phyloP scores from a whole-genome alignment of 1,284 basidiomycete genomes.

The Blastosporella zonata region DNA sequence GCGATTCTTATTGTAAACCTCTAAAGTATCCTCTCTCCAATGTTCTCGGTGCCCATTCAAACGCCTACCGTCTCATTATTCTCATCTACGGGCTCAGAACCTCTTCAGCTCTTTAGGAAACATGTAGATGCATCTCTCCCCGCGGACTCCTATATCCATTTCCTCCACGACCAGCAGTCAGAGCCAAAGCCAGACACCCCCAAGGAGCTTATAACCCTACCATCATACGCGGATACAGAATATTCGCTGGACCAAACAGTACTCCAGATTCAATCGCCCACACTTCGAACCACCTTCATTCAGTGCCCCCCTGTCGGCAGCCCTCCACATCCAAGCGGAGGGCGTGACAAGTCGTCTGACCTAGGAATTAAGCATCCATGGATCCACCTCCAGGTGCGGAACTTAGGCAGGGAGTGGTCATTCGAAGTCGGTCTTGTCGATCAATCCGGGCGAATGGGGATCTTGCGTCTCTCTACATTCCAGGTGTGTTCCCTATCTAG shows the following conservation, averaged over 20 bases:
- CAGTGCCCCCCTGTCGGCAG: conserved; percentile 48
- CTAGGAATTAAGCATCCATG: conserved; percentile 73
- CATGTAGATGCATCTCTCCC: conserved; percentile 52
- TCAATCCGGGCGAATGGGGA: conserved; percentile 53
- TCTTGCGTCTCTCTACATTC: conserved; percentile 75
- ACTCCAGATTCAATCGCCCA: conserved; percentile 82
- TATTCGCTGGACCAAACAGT: conserved; percentile 63
- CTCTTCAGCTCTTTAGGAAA: conserved; percentile 57
- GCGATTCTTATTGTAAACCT: too few species aligned
- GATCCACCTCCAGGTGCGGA: conserved; percentile 73
- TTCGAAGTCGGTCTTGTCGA: conserved; percentile 80
- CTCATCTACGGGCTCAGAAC: conserved; percentile 68
- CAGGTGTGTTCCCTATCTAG: conserved; percentile 51
- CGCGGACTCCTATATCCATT: conserved; percentile 62
- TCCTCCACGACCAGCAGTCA: conserved; percentile 60
- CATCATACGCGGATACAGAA: conserved; percentile 31
- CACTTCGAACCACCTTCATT: conserved; percentile 66
- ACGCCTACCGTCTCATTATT: conserved; percentile 72
- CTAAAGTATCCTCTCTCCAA: too few species aligned
- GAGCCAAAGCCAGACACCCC: conserved; percentile 48
- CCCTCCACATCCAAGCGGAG: neutral
- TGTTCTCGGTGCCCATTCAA: conserved; percentile 60
- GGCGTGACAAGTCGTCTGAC: conserved; percentile 22
- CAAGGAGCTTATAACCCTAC: conserved; percentile 40
- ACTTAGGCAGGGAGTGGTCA: conserved; percentile 65